A percentile compares a stretch with the other conserved stretches of the same genome.
These are phyloP conservation scores for Xylaria nigripes DNA, from an alignment of 495 filamentous ascomycete species.

Conservation along the genomic window DNA sequence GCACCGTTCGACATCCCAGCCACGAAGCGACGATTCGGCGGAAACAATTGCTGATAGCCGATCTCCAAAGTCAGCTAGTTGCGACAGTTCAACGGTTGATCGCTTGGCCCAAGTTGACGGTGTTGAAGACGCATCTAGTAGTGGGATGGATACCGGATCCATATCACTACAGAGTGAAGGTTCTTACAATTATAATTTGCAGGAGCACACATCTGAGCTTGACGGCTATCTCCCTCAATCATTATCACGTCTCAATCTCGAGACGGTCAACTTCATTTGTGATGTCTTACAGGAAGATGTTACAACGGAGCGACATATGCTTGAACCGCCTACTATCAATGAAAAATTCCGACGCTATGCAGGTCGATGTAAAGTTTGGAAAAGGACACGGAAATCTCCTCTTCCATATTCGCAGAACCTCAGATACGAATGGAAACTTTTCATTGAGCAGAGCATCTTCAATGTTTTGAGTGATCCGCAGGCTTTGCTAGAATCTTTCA, in stretches of 20 bases:
- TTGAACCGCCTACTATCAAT: slow-evolving; percentile 32
- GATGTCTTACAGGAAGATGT: slow-evolving; percentile 44
- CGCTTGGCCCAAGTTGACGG: slow-evolving; percentile 11
- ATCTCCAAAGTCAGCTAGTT: not conserved
- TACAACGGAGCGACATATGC: slow-evolving; percentile 39
- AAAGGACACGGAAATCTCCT: slow-evolving; percentile 31
- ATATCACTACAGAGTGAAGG: slow-evolving; percentile 14
- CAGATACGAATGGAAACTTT: slow-evolving; percentile 45
- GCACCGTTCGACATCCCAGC: slow-evolving; percentile 33
- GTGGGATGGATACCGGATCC: slow-evolving; percentile 13
- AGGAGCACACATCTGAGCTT: slow-evolving; percentile 29
- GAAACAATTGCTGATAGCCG: slow-evolving; percentile 1
- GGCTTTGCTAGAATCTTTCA: slow-evolving; percentile 60
- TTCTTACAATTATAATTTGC: not conserved
- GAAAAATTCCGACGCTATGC: slow-evolving; percentile 12
- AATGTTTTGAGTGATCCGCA: slow-evolving; percentile 60
- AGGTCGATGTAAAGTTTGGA: slow-evolving; percentile 29
- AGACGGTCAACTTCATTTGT: slow-evolving; percentile 45
- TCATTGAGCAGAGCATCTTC: slow-evolving; percentile 67
- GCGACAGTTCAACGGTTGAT: not conserved
- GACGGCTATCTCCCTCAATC: slow-evolving; percentile 37
- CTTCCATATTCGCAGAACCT: slow-evolving; percentile 19
- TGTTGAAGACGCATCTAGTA: slow-evolving; percentile 17
- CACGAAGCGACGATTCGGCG: slow-evolving; percentile 11
- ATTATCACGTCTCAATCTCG: slow-evolving; percentile 33